These are phyloP conservation scores for Apiospora pterosperma DNA, from an alignment of 2,329 filamentous ascomycete genomes.

Conservation along the genomic window DNA sequence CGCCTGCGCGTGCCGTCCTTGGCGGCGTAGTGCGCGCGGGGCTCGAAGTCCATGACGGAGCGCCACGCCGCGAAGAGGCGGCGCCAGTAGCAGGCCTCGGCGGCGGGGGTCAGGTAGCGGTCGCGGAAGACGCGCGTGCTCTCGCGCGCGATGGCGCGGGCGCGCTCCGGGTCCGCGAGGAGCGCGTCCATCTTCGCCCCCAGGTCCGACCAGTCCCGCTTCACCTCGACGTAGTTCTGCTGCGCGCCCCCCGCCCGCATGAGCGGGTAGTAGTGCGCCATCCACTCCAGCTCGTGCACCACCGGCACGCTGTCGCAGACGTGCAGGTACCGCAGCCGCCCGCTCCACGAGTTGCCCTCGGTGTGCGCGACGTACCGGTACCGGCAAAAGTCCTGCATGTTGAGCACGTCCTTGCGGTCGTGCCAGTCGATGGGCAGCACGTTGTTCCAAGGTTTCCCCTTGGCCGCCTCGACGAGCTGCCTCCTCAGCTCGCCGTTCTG, in stretches of 20 bases:
- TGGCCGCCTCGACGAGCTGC: constrained; percentile 18
- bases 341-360: constrained; percentile 27
- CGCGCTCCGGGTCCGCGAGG: constrained; percentile 36
- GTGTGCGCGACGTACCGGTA: constrained; percentile 24
- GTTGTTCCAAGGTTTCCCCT: constrained; percentile 23
- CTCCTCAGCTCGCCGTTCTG: constrained; percentile 22
- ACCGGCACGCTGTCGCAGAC: constrained; percentile 40
- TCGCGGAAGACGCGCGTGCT: constrained; percentile 45
- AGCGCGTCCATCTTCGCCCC: constrained; percentile 35
- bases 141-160: constrained; percentile 48
- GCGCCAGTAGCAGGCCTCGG: constrained; percentile 54
- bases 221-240: constrained; percentile 47
- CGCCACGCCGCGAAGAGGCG: constrained; percentile 17
- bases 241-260: constrained; percentile 39
- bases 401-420: constrained; percentile 16
- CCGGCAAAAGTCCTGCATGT: constrained; percentile 23
- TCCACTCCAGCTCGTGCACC: constrained; percentile 44
- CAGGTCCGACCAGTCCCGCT: constrained; percentile 38
- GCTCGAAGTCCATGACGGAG: constrained; percentile 19
- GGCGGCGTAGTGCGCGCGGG: constrained; percentile 13
- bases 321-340: constrained; percentile 29
- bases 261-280: constrained; percentile 45
- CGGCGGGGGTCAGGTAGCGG: constrained; percentile 49
- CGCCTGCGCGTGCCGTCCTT: constrained; percentile 14
- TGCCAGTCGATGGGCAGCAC: constrained; percentile 25